Base-by-base conservation (phyloP, 1,284 basidiomycete species). In the Cutaneotrichosporon cutaneum region DNA sequence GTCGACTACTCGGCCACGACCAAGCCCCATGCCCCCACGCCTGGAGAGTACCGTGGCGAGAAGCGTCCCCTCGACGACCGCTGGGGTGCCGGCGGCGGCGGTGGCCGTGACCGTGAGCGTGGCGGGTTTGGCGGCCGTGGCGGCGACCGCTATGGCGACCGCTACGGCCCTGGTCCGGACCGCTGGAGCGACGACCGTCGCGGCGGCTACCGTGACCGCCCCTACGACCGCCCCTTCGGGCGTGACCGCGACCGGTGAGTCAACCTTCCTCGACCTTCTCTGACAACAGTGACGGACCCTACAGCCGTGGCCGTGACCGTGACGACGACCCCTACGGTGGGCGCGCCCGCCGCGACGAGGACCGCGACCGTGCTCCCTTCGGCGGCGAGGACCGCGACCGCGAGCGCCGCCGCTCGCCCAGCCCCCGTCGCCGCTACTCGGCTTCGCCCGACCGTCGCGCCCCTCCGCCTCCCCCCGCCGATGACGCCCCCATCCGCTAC, bases 11-110 rank as follows among this genome's bases (percentile, higher is more conserved):
- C 93, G 1, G 90, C 95, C 47, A 99, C 96, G 5, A 87, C 90
- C 67, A 87, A 90, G 59, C 90, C 95, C 27, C 95, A 99, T 80
- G 88, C 90, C 16, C 92, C 96, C 11, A 99, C 95, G 16, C 95
- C 96, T 4, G 95, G 95, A 66, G 91, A 97, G 81, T 99, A 99
- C 82, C 94, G 94, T 89, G 93, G 94, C 18, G 89, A 91, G 71
- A 88, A 90, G 69, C 88, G 90, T 2, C 84, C 85, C 72, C 78
- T 81, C 30, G 77, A 77, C 48, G 72, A 78, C 59, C 72, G 78
- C 50, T 77, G 82, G 59, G 58, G 45, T 30, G 45, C 53, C 24
- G 47, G 61, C 8, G 22, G 45, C 13, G 69, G 77, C 32, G 76
- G 82, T 57, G 61, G 24, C 26, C 48, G 78, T 2, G 84, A 84